These are phyloP conservation scores for Arxiozyma bovina DNA, from an alignment of 1,139 yeast species.

Conservation along the genomic window DNA sequence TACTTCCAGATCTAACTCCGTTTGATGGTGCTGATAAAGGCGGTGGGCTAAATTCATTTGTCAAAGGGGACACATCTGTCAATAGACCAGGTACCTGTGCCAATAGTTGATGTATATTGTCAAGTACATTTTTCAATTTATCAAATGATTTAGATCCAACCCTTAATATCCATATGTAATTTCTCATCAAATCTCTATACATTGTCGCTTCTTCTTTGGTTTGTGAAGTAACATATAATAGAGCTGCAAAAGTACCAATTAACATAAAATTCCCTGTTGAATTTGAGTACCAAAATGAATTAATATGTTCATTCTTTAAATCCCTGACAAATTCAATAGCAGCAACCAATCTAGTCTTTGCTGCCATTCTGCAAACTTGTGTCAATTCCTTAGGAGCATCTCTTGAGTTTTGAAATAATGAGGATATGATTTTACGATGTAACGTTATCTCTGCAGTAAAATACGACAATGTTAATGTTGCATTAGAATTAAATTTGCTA, in stretches of 20 bases:
- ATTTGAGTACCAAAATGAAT: conserved; percentile 82
- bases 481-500: conserved; percentile 57
- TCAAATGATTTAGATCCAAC: conserved; percentile 67
- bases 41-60: background rate
- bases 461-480: conserved; percentile 72
- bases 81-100: conserved; percentile 60
- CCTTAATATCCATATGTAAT: conserved; percentile 67
- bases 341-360: conserved; percentile 68
- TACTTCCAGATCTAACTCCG: background rate
- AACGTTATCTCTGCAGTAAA: conserved; percentile 80
- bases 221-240: conserved; percentile 56
- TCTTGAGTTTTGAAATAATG: conserved; percentile 34
- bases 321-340: conserved; percentile 72
- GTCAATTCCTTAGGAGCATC: conserved; percentile 54
- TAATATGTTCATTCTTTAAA: conserved; percentile 71
- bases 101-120: conserved; percentile 55
- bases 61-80: conserved; percentile 35
- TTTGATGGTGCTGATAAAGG: conserved; percentile 1
- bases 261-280: conserved; percentile 68
- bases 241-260: conserved; percentile 79
- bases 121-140: conserved; percentile 62
- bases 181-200: conserved; percentile 59
- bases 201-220: conserved; percentile 52
- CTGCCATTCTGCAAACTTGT: conserved; percentile 74
- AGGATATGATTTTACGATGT: conserved; percentile 68